Conservation (phyloP, 2,329 filamentous ascomycete species). For the Seiridium cupressi region DNA sequence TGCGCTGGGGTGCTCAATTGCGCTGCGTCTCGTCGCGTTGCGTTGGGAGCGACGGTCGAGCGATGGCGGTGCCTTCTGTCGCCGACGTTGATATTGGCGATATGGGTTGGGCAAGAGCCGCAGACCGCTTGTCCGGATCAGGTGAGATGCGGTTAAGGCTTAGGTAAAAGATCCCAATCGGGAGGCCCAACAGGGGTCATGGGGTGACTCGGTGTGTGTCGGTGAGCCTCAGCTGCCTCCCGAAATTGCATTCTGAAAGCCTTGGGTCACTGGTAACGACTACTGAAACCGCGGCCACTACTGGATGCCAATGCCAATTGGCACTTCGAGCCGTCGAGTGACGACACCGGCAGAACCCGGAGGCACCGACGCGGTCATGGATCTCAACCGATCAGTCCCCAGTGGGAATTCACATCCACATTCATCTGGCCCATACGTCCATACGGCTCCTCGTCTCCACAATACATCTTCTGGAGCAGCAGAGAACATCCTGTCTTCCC, state of each 20-base stretch:
- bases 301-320: neutral
- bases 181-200: neutral
- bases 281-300: neutral
- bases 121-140: conserved; percentile 1
- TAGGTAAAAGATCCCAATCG: neutral
- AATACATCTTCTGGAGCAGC: neutral
- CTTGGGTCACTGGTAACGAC: neutral
- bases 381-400: neutral
- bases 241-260: neutral
- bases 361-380: neutral
- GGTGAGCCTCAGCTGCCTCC: neutral
- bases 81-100: neutral
- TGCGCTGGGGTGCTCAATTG: neutral
- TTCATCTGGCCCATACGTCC: neutral
- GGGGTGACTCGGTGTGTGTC: neutral
- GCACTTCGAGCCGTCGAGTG: neutral
- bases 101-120: neutral
- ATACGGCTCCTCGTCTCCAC: neutral
- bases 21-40: neutral
- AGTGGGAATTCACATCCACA: too few relatives aligned
- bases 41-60: neutral
- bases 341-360: conserved; percentile 6
- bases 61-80: neutral
- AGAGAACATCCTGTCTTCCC: neutral
- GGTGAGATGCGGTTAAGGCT: neutral